A percentile compares a stretch with the other conserved stretches of the same genome.
phyloP scores from a whole-genome alignment of 2,329 filamentous ascomycete genomes.

The Venturia nashicola region DNA sequence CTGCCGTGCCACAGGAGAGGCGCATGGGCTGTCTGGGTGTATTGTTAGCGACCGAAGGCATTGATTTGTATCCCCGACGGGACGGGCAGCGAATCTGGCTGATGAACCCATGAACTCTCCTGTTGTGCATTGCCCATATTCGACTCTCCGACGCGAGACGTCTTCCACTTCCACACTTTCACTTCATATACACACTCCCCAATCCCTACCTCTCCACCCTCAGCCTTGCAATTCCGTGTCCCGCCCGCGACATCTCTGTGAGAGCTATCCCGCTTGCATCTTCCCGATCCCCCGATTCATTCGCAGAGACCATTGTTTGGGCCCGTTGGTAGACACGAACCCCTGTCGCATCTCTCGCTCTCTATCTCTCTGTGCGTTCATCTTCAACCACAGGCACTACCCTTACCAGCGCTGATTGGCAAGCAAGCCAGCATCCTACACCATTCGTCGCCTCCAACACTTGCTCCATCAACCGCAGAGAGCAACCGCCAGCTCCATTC shows the following conservation, averaged over 20 bases:
- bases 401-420: neutral
- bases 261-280: neutral
- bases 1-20: neutral
- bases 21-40: neutral
- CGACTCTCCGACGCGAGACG: neutral
- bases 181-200: neutral
- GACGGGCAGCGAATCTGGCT: neutral
- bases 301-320: neutral
- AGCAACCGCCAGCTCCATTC: neutral
- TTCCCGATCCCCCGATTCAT: neutral
- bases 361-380: neutral
- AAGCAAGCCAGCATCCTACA: neutral
- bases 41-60: neutral
- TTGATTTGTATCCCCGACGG: neutral
- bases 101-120: neutral
- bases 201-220: neutral
- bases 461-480: neutral
- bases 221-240: neutral
- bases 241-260: neutral
- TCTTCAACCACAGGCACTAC: neutral
- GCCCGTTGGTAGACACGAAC: neutral
- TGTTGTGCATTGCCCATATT: neutral
- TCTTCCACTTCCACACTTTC: neutral
- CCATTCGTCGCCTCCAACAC: neutral
- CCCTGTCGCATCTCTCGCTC: neutral